Evolutionary conservation across 129 eudicot genomes (phyloP).

Genomic region (Lonicera japonica): DNA sequence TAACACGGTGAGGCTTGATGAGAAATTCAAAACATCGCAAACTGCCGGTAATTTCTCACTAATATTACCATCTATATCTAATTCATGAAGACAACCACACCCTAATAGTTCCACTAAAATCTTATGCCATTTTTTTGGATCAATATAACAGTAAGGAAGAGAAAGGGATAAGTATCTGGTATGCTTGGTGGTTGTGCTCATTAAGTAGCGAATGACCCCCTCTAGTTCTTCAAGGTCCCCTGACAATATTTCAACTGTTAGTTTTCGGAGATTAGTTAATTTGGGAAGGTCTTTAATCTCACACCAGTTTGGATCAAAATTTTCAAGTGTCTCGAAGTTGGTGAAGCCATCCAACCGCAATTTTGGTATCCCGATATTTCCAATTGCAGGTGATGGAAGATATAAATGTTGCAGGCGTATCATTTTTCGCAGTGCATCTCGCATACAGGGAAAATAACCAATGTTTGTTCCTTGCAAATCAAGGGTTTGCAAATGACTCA

Average conservation of each 20-base stretch:
- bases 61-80: no score
- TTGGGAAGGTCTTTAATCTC: background rate
- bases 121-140: no score
- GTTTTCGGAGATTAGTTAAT: background rate
- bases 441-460: background rate
- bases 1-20: background rate
- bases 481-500: conserved; percentile 11
- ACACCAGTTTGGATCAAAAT: background rate
- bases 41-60: background rate
- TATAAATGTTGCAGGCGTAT: conserved; percentile 10
- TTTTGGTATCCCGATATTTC: background rate
- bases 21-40: background rate
- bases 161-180: background rate
- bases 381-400: background rate
- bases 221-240: background rate
- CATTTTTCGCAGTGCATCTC: conserved; percentile 14
- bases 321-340: conserved; percentile 11
- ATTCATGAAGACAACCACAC: no score
- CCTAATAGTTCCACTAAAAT: no score
- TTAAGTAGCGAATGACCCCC: background rate
- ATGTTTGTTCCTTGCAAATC: background rate
- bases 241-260: background rate
- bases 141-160: background rate
- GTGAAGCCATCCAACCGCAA: conserved; percentile 11
- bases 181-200: background rate